Evolutionary conservation across 2,329 filamentous ascomycete species (phyloP).

Genomic region (Fusarium sp.): DNA sequence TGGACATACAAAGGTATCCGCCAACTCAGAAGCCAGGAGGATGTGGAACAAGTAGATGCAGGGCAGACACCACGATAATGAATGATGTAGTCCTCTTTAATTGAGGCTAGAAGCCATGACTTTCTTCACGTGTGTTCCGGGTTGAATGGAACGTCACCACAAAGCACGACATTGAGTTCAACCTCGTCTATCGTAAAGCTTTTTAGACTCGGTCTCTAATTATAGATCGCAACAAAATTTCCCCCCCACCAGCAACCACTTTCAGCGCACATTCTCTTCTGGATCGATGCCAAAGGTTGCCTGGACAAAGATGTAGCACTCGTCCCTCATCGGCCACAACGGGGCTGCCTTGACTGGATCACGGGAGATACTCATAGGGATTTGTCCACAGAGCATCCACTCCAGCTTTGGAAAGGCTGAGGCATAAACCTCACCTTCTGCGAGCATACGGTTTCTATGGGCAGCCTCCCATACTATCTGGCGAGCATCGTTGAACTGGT

Average conservation of each 20-base stretch:
- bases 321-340: not conserved
- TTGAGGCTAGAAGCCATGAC: not conserved
- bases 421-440: slow-evolving; percentile 23
- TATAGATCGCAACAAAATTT: too few species aligned
- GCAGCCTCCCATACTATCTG: slow-evolving; percentile 12
- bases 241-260: too few species aligned
- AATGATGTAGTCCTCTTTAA: not conserved
- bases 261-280: too few species aligned
- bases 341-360: not conserved
- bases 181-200: too few species aligned
- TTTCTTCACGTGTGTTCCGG: too few species aligned
- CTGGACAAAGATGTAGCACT: not conserved
- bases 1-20: slow-evolving; percentile 56
- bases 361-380: slow-evolving; percentile 6
- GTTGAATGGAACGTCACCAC: too few species aligned
- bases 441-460: slow-evolving; percentile 37
- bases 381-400: slow-evolving; percentile 31
- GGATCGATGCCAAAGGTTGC: not conserved
- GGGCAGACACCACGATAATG: not conserved
- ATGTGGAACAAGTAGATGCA: slow-evolving; percentile 5
- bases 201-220: too few species aligned
- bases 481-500: not conserved
- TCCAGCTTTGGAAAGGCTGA: slow-evolving; percentile 17
- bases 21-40: slow-evolving; percentile 12
- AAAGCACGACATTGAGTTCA: too few species aligned